Conservation (phyloP, 495 filamentous ascomycete genomes). For the Bryoglossum gracile region DNA sequence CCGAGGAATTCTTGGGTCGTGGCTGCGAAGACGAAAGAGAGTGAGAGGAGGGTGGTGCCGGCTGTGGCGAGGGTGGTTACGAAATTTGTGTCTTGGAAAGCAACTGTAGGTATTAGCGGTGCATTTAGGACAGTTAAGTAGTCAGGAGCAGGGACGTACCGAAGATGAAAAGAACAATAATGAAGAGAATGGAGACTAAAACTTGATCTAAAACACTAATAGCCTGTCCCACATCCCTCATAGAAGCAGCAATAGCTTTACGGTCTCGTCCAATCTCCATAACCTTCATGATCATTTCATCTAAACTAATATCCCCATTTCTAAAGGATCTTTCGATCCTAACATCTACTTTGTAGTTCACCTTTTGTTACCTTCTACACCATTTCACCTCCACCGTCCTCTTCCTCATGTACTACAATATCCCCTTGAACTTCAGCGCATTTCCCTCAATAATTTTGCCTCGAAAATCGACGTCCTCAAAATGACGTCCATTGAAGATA, state of each 20-base stretch:
- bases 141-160: constrained; percentile 37
- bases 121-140: background rate
- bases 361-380: no score
- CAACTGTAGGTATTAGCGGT: constrained; percentile 30
- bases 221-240: constrained; percentile 97
- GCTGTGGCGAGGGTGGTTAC: constrained; percentile 86
- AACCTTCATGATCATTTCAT: constrained; percentile 90
- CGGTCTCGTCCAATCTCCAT: constrained; percentile 74
- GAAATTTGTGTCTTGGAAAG: constrained; percentile 78
- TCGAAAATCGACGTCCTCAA: no score
- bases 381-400: no score
- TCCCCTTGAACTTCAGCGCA: no score
- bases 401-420: no score
- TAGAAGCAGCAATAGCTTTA: constrained; percentile 78
- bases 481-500: no score
- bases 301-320: constrained; percentile 89
- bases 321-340: no score
- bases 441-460: no score
- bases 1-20: constrained; percentile 91
- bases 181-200: constrained; percentile 65
- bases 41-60: constrained; percentile 84
- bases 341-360: no score
- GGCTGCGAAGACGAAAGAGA: constrained; percentile 89
- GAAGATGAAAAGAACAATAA: constrained; percentile 82
- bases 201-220: constrained; percentile 85